Evolutionary conservation across 495 filamentous ascomycete genomes (phyloP), one percentile per base, ranked within the genome.

Genomic region (Aspergillus cavernicola): DNA sequence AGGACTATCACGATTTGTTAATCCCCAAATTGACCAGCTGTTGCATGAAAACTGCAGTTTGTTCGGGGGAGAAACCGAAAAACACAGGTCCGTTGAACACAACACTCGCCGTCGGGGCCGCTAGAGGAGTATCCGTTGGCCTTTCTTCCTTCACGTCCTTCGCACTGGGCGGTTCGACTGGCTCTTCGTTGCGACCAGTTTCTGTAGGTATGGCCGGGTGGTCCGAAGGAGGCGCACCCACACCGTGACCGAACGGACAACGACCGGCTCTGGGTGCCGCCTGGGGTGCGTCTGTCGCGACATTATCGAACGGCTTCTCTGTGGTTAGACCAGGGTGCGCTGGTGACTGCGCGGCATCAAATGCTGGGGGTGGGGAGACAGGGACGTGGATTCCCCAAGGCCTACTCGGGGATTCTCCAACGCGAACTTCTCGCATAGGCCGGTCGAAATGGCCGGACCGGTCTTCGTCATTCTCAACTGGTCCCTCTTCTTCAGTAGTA

Each of bases 301-400:
- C 29, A 23, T 31, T 2, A 47, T 35, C 44, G 11, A 12, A 2
- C 4, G 43, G 28, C 15, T 33, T 46, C 15, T 33, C 26, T 15
- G 41, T 31, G 6, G 58, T 53, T 3, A 60, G 53, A 8, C 50
- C 60, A 47, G 64, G 61, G 18, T 58, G 54, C 49, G 50, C 52
- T 51, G 52, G 66, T 41, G 57, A 67, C 44, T 48, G 67, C n/a
- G 65, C 56, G 41, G 59, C 49, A 10, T 59, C 52, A 18, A 56
- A 36, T 13, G 23, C 52, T 31, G 53, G 42, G 11, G 40, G 26
- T 19, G 20, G 42, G 35, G 72, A 67, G 11, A 79, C 60, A 0
- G 89, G 91, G 1, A 96, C 85, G 15, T 78, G 78, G 31, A 96
- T 92, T 2, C 91, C 91, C 91, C 91, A 96, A 23, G 91, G 91